Base-by-base conservation (phyloP, 176 grass and related monocot species). In the Avena sativa region DNA sequence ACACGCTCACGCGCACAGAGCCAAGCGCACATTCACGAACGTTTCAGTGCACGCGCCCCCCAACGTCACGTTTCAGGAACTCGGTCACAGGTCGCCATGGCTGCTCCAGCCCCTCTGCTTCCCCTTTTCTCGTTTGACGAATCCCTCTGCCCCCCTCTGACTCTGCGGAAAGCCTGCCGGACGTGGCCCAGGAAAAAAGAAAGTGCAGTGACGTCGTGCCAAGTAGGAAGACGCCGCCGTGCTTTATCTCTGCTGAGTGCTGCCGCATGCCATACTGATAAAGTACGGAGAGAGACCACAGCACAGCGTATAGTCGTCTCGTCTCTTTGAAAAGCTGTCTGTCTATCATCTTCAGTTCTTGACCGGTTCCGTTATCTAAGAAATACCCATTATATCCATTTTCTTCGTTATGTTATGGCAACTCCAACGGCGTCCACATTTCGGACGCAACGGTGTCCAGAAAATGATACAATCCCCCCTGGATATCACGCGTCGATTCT, bases 221-320 rank as follows among this genome's bases (percentile, higher is more conserved):
- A 53, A 73, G 81, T 53, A 71, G 64, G 40, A 63, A 84, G 63
- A 71, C 36, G 19, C 17, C 36, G 19, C 17, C 25, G 26, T 19
- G 62, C 72, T 84, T 88, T 63, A 20, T 21, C 80, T 79, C 79
- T 43, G 40, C 40, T 43, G 40, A 43, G 40, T 67, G 79, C 74
- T 32, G 21, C 21, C 7, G 13, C 51, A 30, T 60, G 67, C 38
- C 72, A 59, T 68, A 11, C 61, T 36, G 49, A 17, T 36, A 72
- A 20, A 87, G 69, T 26, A 32, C 47, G 16, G 60, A 8, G 57
- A 32, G 6, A 17, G 26, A 40, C 8, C 66, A 10, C 32, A 69
- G 64, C 64, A 15, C 40, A 60, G 47, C 14, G 58, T 46, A 76
- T 53, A 78, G 9, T 62, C 23, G 21, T 76, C 14, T 62, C 23